Percentiles rank a stretch among this genome's conserved stretches.
phyloP scores from a whole-genome alignment of 331 rosid genomes.

The Cucumis variabilis region DNA sequence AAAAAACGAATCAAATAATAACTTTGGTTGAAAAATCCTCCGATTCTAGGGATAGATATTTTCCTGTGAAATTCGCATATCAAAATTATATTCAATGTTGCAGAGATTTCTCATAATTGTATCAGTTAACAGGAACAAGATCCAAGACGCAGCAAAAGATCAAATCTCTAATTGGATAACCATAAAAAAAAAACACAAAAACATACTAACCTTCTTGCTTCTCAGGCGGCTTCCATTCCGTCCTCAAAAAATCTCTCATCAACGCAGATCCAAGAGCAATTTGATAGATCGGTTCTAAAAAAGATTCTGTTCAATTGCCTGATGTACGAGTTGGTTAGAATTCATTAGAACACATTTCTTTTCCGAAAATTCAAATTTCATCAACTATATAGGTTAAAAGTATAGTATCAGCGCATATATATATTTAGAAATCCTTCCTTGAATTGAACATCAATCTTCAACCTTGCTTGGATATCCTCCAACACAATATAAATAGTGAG shows the following conservation, averaged over 20 bases:
- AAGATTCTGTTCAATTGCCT: too few relatives aligned
- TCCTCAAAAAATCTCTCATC: not conserved
- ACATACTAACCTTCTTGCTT: not conserved
- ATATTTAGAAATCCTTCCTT: too few relatives aligned
- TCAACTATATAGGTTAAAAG: too few relatives aligned
- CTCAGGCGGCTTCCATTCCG: not conserved
- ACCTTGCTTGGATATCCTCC: too few relatives aligned
- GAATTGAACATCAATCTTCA: too few relatives aligned
- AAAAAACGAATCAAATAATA: slow-evolving; percentile 29
- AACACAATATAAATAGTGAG: too few relatives aligned
- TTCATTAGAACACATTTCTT: too few relatives aligned
- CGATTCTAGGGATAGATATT: not conserved
- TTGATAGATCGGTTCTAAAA: not conserved
- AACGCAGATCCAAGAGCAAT: not conserved
- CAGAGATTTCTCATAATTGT: not conserved
- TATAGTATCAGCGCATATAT: too few relatives aligned
- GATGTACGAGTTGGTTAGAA: too few relatives aligned
- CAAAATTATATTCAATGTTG: not conserved
- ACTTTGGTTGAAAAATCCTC: slow-evolving; percentile 6
- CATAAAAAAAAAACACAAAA: not conserved
- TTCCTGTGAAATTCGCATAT: not conserved
- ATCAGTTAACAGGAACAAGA: not conserved
- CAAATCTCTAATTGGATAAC: not conserved
- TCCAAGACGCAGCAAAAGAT: not conserved
- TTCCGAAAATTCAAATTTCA: too few relatives aligned